A percentile compares a stretch with the other conserved stretches of the same genome.
Evolutionary conservation across 2,329 filamentous ascomycete species (phyloP).

Genomic region (Myriosclerotinia curreyana): DNA sequence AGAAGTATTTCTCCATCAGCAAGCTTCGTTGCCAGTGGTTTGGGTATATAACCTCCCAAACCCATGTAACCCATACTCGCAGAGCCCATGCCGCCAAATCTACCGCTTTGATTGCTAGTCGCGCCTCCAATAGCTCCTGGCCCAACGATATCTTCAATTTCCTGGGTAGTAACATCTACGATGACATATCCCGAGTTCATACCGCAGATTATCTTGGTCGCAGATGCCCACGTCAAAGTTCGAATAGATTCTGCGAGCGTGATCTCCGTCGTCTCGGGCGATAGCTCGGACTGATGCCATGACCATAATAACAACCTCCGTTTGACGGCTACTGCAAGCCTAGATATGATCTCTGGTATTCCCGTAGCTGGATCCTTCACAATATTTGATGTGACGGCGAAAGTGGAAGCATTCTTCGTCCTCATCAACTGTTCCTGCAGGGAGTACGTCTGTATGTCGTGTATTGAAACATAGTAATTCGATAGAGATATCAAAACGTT

Average conservation of each 20-base stretch:
- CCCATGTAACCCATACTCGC: slow-evolving; percentile 97
- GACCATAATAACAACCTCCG: slow-evolving; percentile 85
- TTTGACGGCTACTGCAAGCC: slow-evolving; percentile 90
- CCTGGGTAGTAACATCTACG: slow-evolving; percentile 74
- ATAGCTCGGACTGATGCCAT: slow-evolving; percentile 93
- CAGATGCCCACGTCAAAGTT: slow-evolving; percentile 86
- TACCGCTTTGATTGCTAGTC: slow-evolving; percentile 50
- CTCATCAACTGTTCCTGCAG: slow-evolving; percentile 74
- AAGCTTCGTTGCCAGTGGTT: slow-evolving; percentile 79
- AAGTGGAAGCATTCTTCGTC: slow-evolving; percentile 84
- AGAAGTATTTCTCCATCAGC: slow-evolving; percentile 81
- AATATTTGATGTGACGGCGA: slow-evolving; percentile 93
- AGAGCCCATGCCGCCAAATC: slow-evolving; percentile 79
- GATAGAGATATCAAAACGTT: slow-evolving; percentile 88
- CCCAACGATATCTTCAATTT: slow-evolving; percentile 74
- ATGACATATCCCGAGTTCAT: slow-evolving; percentile 90
- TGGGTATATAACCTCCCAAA: slow-evolving; percentile 85
- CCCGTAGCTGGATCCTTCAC: slow-evolving; percentile 83
- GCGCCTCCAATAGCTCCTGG: slow-evolving; percentile 68
- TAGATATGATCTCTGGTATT: slow-evolving; percentile 88
- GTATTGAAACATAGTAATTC: slow-evolving; percentile 82
- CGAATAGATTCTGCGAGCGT: slow-evolving; percentile 79
- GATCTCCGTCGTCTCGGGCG: slow-evolving; percentile 70
- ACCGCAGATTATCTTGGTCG: slow-evolving; percentile 81
- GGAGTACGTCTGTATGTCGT: slow-evolving; percentile 83